Evolutionary conservation across 805 yeast species (phyloP).

Genomic region (Priceomyces fermenticarens): DNA sequence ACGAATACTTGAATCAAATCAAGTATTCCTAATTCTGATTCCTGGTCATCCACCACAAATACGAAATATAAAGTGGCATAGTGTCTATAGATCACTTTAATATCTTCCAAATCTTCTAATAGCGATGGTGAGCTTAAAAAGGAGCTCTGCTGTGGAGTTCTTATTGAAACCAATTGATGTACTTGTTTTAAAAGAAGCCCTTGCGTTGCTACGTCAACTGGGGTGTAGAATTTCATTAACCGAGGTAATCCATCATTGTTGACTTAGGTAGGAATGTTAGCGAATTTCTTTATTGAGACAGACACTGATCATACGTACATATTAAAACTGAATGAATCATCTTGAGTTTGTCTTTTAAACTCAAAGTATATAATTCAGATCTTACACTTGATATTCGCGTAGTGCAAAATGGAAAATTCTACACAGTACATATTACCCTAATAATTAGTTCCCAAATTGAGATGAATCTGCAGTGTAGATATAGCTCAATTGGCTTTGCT

Average conservation of each 20-base stretch:
- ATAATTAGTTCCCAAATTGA: too few relatives aligned
- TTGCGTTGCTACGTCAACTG: conserved; percentile 83
- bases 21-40: conserved; percentile 87
- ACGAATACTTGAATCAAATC: conserved; percentile 97
- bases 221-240: conserved; percentile 86
- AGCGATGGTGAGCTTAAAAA: conserved; percentile 88
- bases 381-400: too few relatives aligned
- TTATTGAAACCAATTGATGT: conserved; percentile 65
- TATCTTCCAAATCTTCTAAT: conserved; percentile 64
- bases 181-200: conserved; percentile 78
- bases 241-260: conserved; percentile 90
- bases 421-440: too few relatives aligned
- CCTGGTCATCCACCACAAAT: conserved; percentile 93
- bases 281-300: conserved; percentile 4
- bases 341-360: neutral
- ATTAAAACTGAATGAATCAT: conserved; percentile 89
- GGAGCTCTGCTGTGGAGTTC: conserved; percentile 78
- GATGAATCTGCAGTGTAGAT: too few relatives aligned
- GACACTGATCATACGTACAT: conserved; percentile 37
- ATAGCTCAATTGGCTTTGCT: too few relatives aligned
- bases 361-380: too few relatives aligned
- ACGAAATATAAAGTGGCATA: conserved; percentile 96
- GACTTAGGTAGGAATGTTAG: conserved; percentile 44
- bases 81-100: conserved; percentile 88
- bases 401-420: too few relatives aligned